Base-by-base conservation (phyloP, 163 green algal genomes). In the Chlorella variabilis region DNA sequence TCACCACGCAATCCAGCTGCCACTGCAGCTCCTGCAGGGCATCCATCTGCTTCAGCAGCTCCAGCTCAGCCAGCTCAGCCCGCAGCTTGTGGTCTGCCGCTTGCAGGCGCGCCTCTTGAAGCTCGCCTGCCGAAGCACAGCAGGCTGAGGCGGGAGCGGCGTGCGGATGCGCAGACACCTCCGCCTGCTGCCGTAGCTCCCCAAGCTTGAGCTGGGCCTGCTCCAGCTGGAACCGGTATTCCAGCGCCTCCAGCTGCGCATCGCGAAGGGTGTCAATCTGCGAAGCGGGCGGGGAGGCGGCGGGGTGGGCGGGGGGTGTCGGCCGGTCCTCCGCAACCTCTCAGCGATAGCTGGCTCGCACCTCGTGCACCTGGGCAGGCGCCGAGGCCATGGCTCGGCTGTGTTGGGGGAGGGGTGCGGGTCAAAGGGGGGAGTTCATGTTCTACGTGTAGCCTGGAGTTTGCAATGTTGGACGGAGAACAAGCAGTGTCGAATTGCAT, bases 51-150 rank as follows among this genome's bases (percentile, higher is more conserved):
- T 83, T 68, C 21, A 58, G 21, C 15, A 83, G 77, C 51, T 83
- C 77, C n/a, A 83, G 63, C 38, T 83, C 77, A 27, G 77, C 41
- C 15, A 69, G 54, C 38, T 71, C 63, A 56, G 63, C 51, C 54
- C 48, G 49, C 18, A 81, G 0, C 68, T 77, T 75, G 51, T 68
- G 31, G 38, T 83, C 66, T 33, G 84, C 68, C 39, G 82, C 83
- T 45, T 83, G 45, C 36, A 90, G 45, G 73, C 87, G 54, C 3
- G 78, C 85, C 11, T 78, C 75, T 20, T 84, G 62, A 59, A 77
- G 7, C 7, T 74, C 66, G 20, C 29, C 77, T 31, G 36, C 63
- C 5, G 49, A 18, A 20, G 38, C 66, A 17, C 70, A 45, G 48
- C 31, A 29, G 23, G 63, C 63, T 13, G n/a, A 11, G 15, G 29